Conservation (phyloP, 1,284 basidiomycete genomes). For the Microstroma glucosiphilum region DNA sequence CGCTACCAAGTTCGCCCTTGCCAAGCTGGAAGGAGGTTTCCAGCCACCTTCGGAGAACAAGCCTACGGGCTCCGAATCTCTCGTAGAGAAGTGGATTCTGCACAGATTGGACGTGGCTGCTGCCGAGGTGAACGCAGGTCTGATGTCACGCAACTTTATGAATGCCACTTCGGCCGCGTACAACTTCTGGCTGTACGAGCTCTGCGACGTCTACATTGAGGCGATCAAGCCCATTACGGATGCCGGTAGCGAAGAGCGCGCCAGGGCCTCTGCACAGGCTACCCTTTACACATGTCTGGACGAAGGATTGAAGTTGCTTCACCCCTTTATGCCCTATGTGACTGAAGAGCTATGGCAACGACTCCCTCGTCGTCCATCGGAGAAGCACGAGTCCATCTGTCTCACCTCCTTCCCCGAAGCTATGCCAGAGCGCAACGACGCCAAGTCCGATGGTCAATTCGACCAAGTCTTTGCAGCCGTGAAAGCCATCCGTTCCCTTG, state of each 20-base stretch:
- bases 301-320: constrained; percentile 76
- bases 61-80: constrained; percentile 80
- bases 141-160: constrained; percentile 86
- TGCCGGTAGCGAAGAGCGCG: constrained; percentile 63
- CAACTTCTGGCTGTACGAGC: constrained; percentile 96
- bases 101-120: constrained; percentile 85
- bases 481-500: constrained; percentile 73
- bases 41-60: constrained; percentile 50
- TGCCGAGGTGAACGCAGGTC: constrained; percentile 66
- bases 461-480: constrained; percentile 77
- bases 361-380: constrained; percentile 74
- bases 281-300: constrained; percentile 94
- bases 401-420: constrained; percentile 72
- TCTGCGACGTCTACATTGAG: constrained; percentile 92
- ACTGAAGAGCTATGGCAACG: constrained; percentile 99
- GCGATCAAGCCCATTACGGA: constrained; percentile 85
- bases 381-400: constrained; percentile 81
- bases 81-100: constrained; percentile 92
- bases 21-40: constrained; percentile 48
- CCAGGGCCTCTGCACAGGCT: constrained; percentile 80
- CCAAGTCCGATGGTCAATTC: constrained; percentile 55
- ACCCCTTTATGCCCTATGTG: constrained; percentile 99
- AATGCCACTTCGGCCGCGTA: constrained; percentile 74
- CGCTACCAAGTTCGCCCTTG: constrained; percentile 84
- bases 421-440: constrained; percentile 23